These are phyloP conservation scores for Dioscorea dumetorum DNA, from an alignment of 106 monocot genomes.

Conservation along the genomic window DNA sequence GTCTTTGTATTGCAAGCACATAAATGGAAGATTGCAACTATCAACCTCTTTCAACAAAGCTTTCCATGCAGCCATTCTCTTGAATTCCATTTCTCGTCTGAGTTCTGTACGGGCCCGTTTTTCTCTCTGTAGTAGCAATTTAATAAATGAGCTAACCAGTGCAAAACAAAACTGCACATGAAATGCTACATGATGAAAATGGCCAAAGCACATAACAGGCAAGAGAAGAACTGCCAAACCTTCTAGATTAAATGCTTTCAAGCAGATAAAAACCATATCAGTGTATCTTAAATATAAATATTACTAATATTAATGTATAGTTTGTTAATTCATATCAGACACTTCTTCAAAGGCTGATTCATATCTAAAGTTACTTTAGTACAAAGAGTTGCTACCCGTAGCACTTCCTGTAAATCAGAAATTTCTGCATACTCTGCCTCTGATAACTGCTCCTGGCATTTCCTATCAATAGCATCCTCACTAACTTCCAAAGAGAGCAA, in stretches of 20 bases:
- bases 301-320: too few relatives aligned
- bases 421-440: constrained; percentile 72
- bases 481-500: constrained; percentile 62
- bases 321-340: not conserved
- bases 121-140: constrained; percentile 41
- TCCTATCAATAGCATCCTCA: constrained; percentile 72
- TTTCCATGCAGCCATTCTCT: constrained; percentile 79
- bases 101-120: constrained; percentile 51
- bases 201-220: too few relatives aligned
- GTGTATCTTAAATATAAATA: too few relatives aligned
- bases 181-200: too few relatives aligned
- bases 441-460: constrained; percentile 70
- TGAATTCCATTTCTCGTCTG: constrained; percentile 59
- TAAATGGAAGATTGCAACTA: constrained; percentile 77
- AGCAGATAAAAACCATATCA: too few relatives aligned
- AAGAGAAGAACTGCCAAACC: too few relatives aligned
- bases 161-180: too few relatives aligned
- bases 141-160: not conserved
- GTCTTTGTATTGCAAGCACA: constrained; percentile 93
- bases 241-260: too few relatives aligned
- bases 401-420: constrained; percentile 58
- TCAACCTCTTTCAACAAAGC: constrained; percentile 63
- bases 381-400: constrained; percentile 41
- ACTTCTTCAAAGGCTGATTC: not conserved
- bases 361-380: not conserved